A percentile compares a stretch with the other conserved stretches of the same genome.
Evolutionary conservation across 805 yeast genomes (phyloP).

Genomic region (Saccharomycopsis malanga): DNA sequence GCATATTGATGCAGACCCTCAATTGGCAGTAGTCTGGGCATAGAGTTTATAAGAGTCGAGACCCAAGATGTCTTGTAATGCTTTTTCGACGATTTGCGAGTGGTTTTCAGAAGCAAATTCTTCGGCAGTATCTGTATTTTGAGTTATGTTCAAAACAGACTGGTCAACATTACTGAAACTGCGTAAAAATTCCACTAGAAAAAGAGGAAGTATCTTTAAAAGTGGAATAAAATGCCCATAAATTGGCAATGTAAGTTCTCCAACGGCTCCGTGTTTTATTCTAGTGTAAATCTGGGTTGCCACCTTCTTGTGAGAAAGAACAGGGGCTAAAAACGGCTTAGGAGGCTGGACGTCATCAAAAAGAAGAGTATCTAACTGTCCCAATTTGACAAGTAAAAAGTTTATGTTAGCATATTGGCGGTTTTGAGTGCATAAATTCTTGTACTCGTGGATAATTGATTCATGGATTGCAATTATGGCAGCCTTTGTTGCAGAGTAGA

Average conservation of each 20-base stretch:
- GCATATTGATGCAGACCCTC: no score
- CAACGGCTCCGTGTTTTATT: slow-evolving; percentile 30
- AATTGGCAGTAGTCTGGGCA: no score
- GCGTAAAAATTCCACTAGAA: slow-evolving; percentile 27
- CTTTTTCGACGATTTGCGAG: no score
- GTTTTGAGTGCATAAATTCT: slow-evolving; percentile 18
- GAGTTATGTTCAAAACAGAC: not conserved
- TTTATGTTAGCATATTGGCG: slow-evolving; percentile 6
- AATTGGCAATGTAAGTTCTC: slow-evolving; percentile 34
- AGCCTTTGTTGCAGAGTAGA: slow-evolving; percentile 39
- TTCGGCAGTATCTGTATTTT: not conserved
- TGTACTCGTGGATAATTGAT: slow-evolving; percentile 31
- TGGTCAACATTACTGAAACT: slow-evolving; percentile 21
- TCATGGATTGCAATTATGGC: slow-evolving; percentile 38
- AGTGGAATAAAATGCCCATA: slow-evolving; percentile 36
- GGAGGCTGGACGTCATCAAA: slow-evolving; percentile 35
- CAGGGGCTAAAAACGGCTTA: slow-evolving; percentile 36
- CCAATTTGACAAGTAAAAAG: slow-evolving; percentile 35
- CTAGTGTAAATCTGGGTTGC: slow-evolving; percentile 29
- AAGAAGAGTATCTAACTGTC: slow-evolving; percentile 37
- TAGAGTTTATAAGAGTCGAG: no score
- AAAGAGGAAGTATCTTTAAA: slow-evolving; percentile 32
- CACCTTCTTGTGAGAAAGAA: slow-evolving; percentile 30
- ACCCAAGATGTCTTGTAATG: no score
- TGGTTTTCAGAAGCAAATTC: no score